Conservation (phyloP, 352 stramenopile species). For the Globisporangium camurandrum region DNA sequence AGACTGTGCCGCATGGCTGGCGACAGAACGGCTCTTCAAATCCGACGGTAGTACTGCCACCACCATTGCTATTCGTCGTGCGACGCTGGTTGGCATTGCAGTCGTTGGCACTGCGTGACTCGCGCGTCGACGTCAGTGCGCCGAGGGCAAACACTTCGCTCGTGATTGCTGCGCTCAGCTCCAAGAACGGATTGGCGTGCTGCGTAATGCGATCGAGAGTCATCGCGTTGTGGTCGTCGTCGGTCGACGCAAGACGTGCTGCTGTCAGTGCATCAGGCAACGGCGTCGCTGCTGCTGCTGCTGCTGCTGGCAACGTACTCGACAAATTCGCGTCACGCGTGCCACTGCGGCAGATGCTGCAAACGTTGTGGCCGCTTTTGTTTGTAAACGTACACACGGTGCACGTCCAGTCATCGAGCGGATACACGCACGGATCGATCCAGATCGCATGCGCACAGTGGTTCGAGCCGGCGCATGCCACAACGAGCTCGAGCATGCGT, state of each 20-base stretch:
- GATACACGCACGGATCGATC: conserved; percentile 63
- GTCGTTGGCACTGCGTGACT: neutral
- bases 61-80: no score
- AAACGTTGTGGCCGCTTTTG: conserved; percentile 43
- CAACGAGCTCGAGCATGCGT: conserved; percentile 72
- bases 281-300: neutral
- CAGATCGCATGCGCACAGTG: conserved; percentile 74
- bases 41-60: conserved; percentile 4
- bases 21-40: conserved; percentile 79
- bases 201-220: no score
- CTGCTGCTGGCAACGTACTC: no score
- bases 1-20: conserved; percentile 49
- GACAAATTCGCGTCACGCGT: conserved; percentile 17
- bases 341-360: conserved; percentile 38
- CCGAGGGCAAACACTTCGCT: conserved; percentile 10
- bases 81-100: no score
- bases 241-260: no score
- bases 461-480: conserved; percentile 67
- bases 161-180: conserved; percentile 15
- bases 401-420: conserved; percentile 69
- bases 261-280: neutral
- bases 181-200: conserved; percentile 12
- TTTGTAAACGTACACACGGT: conserved; percentile 60
- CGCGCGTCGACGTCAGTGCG: conserved; percentile 2
- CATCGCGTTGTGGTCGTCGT: neutral